Evolutionary conservation across 257 asterid species (phyloP).

Genomic region (Lantana camara): DNA sequence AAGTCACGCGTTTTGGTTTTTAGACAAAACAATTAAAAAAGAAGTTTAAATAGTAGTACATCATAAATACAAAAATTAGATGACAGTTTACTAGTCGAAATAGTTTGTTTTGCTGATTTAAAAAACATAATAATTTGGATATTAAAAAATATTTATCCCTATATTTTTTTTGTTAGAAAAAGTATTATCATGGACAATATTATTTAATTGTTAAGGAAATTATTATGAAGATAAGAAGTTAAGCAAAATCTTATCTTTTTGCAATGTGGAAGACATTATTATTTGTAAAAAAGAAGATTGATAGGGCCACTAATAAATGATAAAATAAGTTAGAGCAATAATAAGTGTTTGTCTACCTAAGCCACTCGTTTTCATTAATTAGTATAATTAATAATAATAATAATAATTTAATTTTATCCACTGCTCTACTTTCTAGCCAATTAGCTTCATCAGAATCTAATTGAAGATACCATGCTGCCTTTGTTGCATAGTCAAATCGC

Average conservation of each 20-base stretch:
- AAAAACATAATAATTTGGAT: too few species aligned
- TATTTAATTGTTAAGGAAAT: too few species aligned
- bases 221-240: too few species aligned
- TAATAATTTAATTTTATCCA: neutral
- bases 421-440: neutral
- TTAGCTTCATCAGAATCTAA: neutral
- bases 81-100: too few species aligned
- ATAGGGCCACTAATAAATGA: slow-evolving; percentile 18
- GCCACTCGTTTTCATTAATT: slow-evolving; percentile 13
- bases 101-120: too few species aligned
- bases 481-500: slow-evolving; percentile 11
- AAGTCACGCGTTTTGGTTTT: too few species aligned
- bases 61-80: too few species aligned
- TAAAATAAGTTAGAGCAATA: slow-evolving; percentile 15
- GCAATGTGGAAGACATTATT: neutral
- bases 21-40: too few species aligned
- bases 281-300: neutral
- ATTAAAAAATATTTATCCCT: too few species aligned
- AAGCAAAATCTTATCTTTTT: neutral
- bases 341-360: slow-evolving; percentile 11
- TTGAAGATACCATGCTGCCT: neutral
- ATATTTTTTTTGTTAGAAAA: too few species aligned
- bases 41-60: too few species aligned
- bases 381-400: neutral
- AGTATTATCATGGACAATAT: too few species aligned